A percentile compares a stretch with the other conserved stretches of the same genome.
phyloP scores from a whole-genome alignment of 164 flowering plant genomes.

The Umbilicus rupestris region DNA sequence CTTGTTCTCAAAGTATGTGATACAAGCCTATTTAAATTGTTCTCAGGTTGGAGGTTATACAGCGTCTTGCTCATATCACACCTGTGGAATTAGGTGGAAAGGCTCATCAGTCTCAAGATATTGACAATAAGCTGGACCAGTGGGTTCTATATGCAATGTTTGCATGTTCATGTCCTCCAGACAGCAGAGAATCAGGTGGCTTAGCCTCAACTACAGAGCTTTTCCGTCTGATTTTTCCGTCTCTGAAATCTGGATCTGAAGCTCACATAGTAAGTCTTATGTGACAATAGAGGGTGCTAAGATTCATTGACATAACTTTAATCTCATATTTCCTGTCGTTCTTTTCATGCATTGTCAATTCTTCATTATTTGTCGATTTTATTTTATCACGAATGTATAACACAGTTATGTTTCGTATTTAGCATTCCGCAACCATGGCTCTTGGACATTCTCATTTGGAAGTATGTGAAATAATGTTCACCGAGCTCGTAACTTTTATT shows the following conservation, averaged over 20 bases:
- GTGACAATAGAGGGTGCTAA: neutral
- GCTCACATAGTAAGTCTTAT: conserved; percentile 57
- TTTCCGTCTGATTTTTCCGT: conserved; percentile 79
- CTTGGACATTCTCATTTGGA: conserved; percentile 94
- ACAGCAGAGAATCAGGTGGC: conserved; percentile 50
- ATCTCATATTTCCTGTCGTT: no score
- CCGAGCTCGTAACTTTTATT: conserved; percentile 74
- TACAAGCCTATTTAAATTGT: conserved; percentile 2
- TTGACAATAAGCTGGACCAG: conserved; percentile 90
- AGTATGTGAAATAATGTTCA: conserved; percentile 85
- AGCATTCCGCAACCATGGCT: conserved; percentile 97
- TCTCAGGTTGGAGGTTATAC: conserved; percentile 72
- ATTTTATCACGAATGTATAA: neutral
- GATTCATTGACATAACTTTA: no score
- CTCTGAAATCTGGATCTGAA: conserved; percentile 92
- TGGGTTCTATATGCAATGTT: conserved; percentile 98
- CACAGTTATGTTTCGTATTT: conserved; percentile 11
- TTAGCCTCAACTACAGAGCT: conserved; percentile 60
- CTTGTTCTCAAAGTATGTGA: neutral
- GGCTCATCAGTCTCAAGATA: conserved; percentile 82
- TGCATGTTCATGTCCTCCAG: conserved; percentile 90
- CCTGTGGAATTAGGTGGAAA: conserved; percentile 92
- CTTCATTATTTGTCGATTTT: neutral
- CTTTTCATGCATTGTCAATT: neutral
- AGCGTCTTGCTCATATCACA: conserved; percentile 81